phyloP scores from a whole-genome alignment of 306 rosid species.

The Vachellia collinsii region DNA sequence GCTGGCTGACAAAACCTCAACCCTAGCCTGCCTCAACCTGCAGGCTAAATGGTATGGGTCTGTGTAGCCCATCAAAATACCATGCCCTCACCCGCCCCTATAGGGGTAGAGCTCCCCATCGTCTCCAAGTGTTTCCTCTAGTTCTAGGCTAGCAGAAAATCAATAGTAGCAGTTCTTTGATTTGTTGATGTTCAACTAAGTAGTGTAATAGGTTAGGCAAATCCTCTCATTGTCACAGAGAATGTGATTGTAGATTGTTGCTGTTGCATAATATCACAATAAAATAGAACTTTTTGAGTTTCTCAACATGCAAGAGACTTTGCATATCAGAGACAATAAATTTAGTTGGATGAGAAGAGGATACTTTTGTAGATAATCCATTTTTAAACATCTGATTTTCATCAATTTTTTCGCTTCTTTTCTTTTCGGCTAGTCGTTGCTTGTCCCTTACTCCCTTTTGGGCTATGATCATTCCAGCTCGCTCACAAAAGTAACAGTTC shows the following conservation, averaged over 20 bases:
- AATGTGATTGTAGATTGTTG: background rate
- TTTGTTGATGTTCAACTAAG: background rate
- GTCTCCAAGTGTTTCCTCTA: background rate
- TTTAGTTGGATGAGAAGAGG: background rate
- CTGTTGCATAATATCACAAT: background rate
- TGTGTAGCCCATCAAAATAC: too few species aligned
- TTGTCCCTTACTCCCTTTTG: background rate
- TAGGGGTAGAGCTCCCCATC: slow-evolving; percentile 1
- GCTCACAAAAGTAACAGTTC: background rate
- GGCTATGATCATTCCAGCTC: background rate
- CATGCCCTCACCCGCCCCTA: too few species aligned
- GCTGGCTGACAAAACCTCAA: too few species aligned
- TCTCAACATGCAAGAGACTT: background rate
- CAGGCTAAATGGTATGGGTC: too few species aligned
- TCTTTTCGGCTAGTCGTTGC: too few species aligned
- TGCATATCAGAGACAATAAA: background rate
- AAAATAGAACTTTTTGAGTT: background rate
- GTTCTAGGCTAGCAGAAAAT: slow-evolving; percentile 15
- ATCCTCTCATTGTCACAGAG: background rate
- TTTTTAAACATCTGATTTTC: background rate
- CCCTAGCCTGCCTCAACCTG: too few species aligned
- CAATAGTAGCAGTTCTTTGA: slow-evolving; percentile 21
- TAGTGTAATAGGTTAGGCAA: background rate
- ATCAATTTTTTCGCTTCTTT: background rate
- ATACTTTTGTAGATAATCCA: background rate